Evolutionary conservation across 768 basidiomycete genomes (phyloP), one percentile per base, ranked within the genome.

Genomic region (Hebeloma cylindrosporum): DNA sequence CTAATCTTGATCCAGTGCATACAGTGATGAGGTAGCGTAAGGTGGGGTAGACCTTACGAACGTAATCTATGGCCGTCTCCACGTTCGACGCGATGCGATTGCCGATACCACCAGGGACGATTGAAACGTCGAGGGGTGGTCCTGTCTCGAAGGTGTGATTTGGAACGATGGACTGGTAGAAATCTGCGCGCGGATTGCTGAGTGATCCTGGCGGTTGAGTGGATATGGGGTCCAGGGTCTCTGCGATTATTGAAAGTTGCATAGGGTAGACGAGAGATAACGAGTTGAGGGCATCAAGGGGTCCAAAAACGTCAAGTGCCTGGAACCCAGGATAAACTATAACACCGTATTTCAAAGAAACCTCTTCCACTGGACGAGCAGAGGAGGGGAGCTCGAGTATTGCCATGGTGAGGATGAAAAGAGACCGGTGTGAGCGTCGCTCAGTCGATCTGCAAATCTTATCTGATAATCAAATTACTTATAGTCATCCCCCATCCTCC

Each of bases 1-100:
- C 65, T 17, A 74, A 32, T 22, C 57, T 59, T 7, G 71, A 66
- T 6, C 73, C 73, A 1, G 70, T 74, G 46, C 75, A 74, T 2
- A 77, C 67, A 3, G 71, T 70, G 47, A 75, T 53, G 14, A 75
- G 51, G 53, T 74, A 73, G 33, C 58, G 56, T 3, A 73, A 57
- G 3, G 56, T 49, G 1, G 70, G 68, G 36, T 67, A 69, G 7
- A 67, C 60, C 9, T 54, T 52, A 29, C 40, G 49, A n/a, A 69
- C 59, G 52, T 66, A 74, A 3, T 58, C 56, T 33, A 67, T 51
- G n/a, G 54, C 56, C 18, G 45, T 22, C 14, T 60, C 60, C 32
- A 67, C 48, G 41, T 51, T 45, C 1, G 35, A 55, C 3, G 57
- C 54, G 6, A 52, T 52, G 31, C 59, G 56, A 13, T 57, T 58